These are phyloP conservation scores for Linum lewisii DNA, from an alignment of 345 rosid species.

Conservation along the genomic window DNA sequence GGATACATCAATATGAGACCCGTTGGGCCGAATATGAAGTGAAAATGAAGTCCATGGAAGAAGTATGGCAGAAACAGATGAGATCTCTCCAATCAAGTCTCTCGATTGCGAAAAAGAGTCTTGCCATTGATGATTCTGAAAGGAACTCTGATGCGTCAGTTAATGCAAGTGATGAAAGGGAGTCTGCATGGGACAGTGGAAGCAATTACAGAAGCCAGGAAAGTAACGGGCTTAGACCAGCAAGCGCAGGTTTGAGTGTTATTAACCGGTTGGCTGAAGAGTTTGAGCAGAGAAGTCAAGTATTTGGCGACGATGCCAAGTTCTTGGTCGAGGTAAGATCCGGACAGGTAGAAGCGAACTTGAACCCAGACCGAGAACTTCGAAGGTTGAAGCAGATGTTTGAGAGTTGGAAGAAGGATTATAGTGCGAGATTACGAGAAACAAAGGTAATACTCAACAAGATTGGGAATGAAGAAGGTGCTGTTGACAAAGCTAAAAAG, in stretches of 20 bases:
- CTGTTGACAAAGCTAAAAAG: constrained; percentile 58
- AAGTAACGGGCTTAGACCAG: constrained; percentile 68
- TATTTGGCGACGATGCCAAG: constrained; percentile 90
- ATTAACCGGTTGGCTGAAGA: constrained; percentile 88
- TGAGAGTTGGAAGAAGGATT: constrained; percentile 97
- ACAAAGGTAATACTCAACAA: constrained; percentile 77
- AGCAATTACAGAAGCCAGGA: constrained; percentile 48
- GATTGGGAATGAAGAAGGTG: constrained; percentile 65
- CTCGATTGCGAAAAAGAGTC: constrained; percentile 95
- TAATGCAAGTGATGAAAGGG: constrained; percentile 67
- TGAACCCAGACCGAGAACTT: constrained; percentile 85
- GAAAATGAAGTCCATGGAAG: constrained; percentile 99
- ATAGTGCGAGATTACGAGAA: constrained; percentile 66
- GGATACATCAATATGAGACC: constrained; percentile 87
- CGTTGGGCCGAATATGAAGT: constrained; percentile 95
- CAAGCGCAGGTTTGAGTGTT: constrained; percentile 77
- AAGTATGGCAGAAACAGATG: constrained; percentile 99
- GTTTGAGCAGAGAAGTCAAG: constrained; percentile 92
- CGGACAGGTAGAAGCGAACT: constrained; percentile 88
- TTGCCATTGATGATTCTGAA: constrained; percentile 69
- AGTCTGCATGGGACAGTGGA: constrained; percentile 54
- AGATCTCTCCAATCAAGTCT: constrained; percentile 90
- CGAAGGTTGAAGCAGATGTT: constrained; percentile 88
- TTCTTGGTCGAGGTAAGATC: constrained; percentile 96
- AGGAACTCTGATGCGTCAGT: constrained; percentile 91